phyloP scores from a whole-genome alignment of 345 rosid genomes.

The Raphanus raphanistrum region DNA sequence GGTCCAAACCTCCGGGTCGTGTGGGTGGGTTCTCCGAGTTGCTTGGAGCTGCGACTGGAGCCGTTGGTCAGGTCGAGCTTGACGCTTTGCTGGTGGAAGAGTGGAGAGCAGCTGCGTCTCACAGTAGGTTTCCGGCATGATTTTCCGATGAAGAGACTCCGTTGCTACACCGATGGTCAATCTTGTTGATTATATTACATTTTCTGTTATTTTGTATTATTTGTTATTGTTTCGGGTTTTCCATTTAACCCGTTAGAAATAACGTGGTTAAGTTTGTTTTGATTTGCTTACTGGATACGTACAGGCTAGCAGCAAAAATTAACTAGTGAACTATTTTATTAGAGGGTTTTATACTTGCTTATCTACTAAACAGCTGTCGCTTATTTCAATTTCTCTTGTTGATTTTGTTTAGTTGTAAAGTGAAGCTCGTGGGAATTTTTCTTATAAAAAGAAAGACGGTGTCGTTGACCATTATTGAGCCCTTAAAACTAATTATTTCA shows the following conservation, averaged over 20 bases:
- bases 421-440: neutral
- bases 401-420: neutral
- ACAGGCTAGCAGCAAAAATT: constrained; percentile 17
- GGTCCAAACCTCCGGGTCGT: neutral
- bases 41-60: neutral
- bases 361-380: neutral
- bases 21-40: neutral
- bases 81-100: constrained; percentile 4
- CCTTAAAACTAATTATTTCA: neutral
- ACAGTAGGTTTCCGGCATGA: neutral
- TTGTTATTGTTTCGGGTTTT: neutral
- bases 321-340: neutral
- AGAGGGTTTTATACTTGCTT: neutral
- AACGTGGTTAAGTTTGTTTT: neutral
- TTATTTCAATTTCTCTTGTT: neutral
- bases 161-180: neutral
- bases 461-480: neutral
- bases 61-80: neutral
- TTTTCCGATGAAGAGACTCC: neutral
- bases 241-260: neutral
- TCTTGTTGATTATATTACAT: neutral
- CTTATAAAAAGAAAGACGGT: neutral
- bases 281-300: constrained; percentile 3
- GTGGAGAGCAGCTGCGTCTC: neutral
- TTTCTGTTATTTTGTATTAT: neutral